Base-by-base conservation (phyloP, 441 rosid genomes). In the Euphorbia corollata region DNA sequence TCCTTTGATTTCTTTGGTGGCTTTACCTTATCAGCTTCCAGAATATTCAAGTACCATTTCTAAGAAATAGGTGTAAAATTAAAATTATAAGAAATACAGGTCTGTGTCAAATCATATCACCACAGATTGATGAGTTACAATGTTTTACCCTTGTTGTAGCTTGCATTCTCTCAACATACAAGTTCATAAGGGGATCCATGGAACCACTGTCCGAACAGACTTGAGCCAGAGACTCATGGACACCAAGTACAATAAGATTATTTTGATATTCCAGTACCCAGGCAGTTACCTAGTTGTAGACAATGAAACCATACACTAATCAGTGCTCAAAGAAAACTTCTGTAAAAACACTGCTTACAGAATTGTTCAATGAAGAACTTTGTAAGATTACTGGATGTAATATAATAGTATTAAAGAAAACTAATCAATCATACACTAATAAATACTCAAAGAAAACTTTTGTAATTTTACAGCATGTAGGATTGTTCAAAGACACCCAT, bases 251-350 rank as follows among this genome's bases (percentile, higher is more conserved):
- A 72, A 95, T 84, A 73, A 92, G 74, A 82, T 82, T 95, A 61
- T 95, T 98, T 88, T 95, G 99, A 81, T 88, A 95, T 73, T 91
- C 97, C 74, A 95, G 96, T 22, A 91, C 98, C 99, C 99, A 95
- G 63, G 98, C 94, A 74, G 97, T 95, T 15, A 95, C 98, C 98
- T 95, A 73, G 59, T 70, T 62, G 65, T 69, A 78, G 43, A 67
- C 70, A 78, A 53, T 62, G 76, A 80, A 81, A 68, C 63, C 41
- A 67, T 53, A 70, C 76, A 68, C 73, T 32, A 61, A 56, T 63
- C 54, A 64, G 74, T 60, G 47, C 32, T 6, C 47, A 68, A 9
- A 50, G 45, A 59, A 27, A 69, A 68, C 16, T 13, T 48, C 4
- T 15, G 20, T 20, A 50, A n/a, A 10, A 38, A 5, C 16, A 57